phyloP scores from a whole-genome alignment of 148 eudicot genomes.

The Camellia sinensis region DNA sequence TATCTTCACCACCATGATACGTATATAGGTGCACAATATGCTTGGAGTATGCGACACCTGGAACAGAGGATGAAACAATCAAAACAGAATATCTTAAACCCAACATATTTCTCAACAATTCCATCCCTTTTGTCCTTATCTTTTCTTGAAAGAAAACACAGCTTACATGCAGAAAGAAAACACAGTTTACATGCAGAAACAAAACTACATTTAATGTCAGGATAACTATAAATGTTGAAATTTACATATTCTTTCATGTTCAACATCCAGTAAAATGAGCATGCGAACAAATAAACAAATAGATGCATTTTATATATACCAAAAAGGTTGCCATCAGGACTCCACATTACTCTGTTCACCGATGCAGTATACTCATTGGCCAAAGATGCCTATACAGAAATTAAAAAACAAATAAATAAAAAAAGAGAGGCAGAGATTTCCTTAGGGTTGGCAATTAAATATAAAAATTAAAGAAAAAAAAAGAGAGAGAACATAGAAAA shows the following conservation, averaged over 20 bases:
- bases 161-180: no score
- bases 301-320: constrained; percentile 30
- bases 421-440: constrained; percentile 8
- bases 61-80: constrained; percentile 12
- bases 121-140: background rate
- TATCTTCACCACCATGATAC: constrained; percentile 42
- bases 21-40: constrained; percentile 61
- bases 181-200: background rate
- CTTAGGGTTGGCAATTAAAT: background rate
- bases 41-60: constrained; percentile 71
- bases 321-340: constrained; percentile 60
- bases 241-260: no score
- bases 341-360: constrained; percentile 67
- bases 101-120: background rate
- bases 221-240: background rate
- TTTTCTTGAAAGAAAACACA: background rate
- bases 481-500: background rate
- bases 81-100: constrained; percentile 4
- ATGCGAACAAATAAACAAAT: background rate
- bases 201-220: background rate
- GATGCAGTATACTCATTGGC: constrained; percentile 51
- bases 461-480: background rate
- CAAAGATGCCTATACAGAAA: constrained; percentile 40
- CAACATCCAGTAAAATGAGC: background rate
- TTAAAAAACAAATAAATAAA: background rate